Percentiles rank a stretch among this genome's conserved stretches.
phyloP scores from a whole-genome alignment of 2,329 filamentous ascomycete genomes.

The Phialophora chinensis region DNA sequence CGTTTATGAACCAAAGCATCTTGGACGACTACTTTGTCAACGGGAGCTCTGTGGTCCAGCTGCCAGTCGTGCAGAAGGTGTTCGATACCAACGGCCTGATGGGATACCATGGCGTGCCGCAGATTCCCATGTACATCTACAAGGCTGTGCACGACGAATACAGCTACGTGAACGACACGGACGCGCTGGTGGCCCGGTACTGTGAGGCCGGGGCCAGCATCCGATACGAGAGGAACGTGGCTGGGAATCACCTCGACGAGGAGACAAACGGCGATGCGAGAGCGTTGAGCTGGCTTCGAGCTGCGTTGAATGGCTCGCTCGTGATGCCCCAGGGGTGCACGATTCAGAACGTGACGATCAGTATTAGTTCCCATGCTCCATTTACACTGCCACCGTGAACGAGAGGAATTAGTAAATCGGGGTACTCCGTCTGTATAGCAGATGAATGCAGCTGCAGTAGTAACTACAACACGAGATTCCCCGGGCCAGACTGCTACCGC shows the following conservation, averaged over 20 bases:
- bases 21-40: neutral
- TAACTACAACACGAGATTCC: too few species aligned
- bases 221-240: neutral
- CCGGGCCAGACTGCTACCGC: too few species aligned
- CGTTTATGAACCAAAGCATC: neutral
- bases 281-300: neutral
- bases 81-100: neutral
- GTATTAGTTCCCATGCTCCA: neutral
- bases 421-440: neutral
- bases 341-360: neutral
- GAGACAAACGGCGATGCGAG: neutral
- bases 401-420: neutral
- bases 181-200: neutral
- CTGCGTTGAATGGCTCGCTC: neutral
- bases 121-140: neutral
- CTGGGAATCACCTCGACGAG: neutral
- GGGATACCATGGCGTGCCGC: neutral
- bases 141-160: neutral
- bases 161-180: neutral
- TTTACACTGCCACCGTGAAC: neutral
- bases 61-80: neutral
- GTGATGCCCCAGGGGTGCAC: neutral
- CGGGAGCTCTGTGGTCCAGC: neutral
- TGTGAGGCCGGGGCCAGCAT: neutral
- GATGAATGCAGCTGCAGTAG: too few species aligned